Base-by-base conservation (phyloP, 1,139 yeast species). In the Scheffersomyces parashehatae region DNA sequence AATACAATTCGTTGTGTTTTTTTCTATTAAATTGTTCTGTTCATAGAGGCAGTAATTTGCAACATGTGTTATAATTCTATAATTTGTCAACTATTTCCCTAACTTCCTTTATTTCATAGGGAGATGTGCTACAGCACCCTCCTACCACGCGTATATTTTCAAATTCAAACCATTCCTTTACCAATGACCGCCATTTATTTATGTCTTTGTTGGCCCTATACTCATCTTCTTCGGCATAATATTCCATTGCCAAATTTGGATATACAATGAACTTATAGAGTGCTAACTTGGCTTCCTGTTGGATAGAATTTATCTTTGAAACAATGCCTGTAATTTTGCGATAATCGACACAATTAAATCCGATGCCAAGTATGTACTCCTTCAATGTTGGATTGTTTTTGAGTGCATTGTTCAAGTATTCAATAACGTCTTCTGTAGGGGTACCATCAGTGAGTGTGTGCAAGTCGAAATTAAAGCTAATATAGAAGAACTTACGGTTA, bases 111-210 rank as follows among this genome's bases (percentile, higher is more conserved):
- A 78, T 73, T 39, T 79, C 81, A 10, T 50, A 48, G 1, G 82
- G 80, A 1, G 76, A 71, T 1, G 82, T 79, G 40, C 83, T 67
- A 49, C 86, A 81, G 52, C 86, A 81, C 2, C 85, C 85, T 3
- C 86, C 86, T 35, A 81, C 60, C 11, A 75, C 57, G 11, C 67
- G 66, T 14, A 67, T 67, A 33, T 66, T 59, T 2, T 64, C 62
- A 16, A 57, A 48, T 2, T 50, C 14, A 14, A 65, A 41, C 77
- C 83, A 75, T 41, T 61, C 51, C 5, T 45, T 33, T 1, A 66
- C 63, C 11, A 65, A 60, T 5, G 49, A 42, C 12, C 44, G 48
- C 77, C 77, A 73, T 16, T 54, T 53, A 13, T 47, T 53, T 46
- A 60, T 57, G 8, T 42, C 49, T 16, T 51, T 50, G 40, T 49